Conservation (phyloP, 208 protist species). For the Crithidia brevicula region DNA sequence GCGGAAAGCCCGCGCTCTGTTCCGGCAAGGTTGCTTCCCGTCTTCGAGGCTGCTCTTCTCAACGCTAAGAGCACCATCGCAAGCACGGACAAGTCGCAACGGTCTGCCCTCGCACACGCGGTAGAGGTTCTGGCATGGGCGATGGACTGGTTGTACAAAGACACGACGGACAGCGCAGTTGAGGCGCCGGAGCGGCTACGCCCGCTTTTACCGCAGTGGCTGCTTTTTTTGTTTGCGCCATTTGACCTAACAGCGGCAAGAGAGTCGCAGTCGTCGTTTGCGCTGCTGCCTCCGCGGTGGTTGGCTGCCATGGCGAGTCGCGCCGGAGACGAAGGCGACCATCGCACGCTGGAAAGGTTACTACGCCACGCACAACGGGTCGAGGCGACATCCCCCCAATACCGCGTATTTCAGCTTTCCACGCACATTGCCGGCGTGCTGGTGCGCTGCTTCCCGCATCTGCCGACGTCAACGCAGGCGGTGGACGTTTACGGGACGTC, state of each 20-base stretch:
- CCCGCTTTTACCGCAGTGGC: conserved; percentile 20
- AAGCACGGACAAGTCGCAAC: conserved; percentile 19
- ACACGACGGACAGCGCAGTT: not conserved
- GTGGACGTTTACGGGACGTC: conserved; percentile 22
- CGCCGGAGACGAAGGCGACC: conserved; percentile 2
- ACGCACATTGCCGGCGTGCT: conserved; percentile 12
- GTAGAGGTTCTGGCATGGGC: conserved; percentile 28
- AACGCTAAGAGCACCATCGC: conserved; percentile 14
- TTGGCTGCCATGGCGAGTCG: conserved; percentile 8
- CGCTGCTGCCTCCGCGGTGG: conserved; percentile 22
- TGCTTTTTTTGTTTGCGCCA: conserved; percentile 21
- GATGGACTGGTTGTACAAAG: conserved; percentile 23
- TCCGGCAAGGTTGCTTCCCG: not conserved
- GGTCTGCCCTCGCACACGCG: conserved; percentile 14
- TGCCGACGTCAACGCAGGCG: conserved; percentile 12
- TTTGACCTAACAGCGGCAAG: not conserved
- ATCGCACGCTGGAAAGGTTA: conserved; percentile 5
- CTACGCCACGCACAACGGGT: conserved; percentile 13
- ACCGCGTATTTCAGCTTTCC: conserved; percentile 31
- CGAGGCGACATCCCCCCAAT: conserved; percentile 1
- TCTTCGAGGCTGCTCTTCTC: conserved; percentile 3
- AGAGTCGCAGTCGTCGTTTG: not conserved
- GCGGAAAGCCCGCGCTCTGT: not conserved
- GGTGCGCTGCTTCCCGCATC: conserved; percentile 21
- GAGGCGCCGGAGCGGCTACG: not conserved